phyloP scores from a whole-genome alignment of 176 grass and related monocot species.

The Chrysopogon serrulatus region DNA sequence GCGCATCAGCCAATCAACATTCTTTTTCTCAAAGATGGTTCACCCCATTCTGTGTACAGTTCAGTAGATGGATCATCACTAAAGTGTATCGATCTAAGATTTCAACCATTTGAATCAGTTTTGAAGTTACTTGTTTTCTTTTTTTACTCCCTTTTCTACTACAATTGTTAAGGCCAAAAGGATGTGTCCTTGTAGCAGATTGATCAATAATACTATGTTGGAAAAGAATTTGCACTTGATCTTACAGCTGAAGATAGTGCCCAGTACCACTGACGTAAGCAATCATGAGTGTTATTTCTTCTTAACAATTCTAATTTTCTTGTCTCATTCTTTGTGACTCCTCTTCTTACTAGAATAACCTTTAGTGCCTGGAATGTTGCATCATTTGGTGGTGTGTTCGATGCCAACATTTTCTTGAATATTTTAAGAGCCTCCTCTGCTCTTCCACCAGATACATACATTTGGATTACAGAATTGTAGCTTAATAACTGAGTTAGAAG shows the following conservation, averaged over 20 bases:
- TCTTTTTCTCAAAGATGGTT: not conserved
- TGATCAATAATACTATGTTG: conserved; percentile 6
- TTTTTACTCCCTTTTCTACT: conserved; percentile 8
- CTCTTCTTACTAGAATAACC: conserved; percentile 51
- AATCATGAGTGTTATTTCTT: conserved; percentile 42
- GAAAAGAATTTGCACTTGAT: conserved; percentile 27
- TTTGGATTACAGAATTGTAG: conserved; percentile 59
- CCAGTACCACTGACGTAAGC: conserved; percentile 57
- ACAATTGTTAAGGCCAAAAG: conserved; percentile 4
- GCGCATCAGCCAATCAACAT: not conserved
- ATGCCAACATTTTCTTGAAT: conserved; percentile 74
- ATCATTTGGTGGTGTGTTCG: conserved; percentile 57
- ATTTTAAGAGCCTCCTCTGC: conserved; percentile 55
- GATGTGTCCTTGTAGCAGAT: conserved; percentile 4
- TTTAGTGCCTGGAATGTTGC: conserved; percentile 74
- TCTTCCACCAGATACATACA: conserved; percentile 57
- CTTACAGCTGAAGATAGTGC: conserved; percentile 36
- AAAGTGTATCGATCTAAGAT: not conserved
- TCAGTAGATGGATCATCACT: not conserved
- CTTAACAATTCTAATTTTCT: conserved; percentile 55
- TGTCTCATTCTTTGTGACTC: conserved; percentile 42
- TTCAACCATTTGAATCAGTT: conserved; percentile 25
- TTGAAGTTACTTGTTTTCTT: conserved; percentile 5
- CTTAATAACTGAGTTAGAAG: conserved; percentile 56
- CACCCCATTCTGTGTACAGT: not conserved